Conservation (phyloP, 768 basidiomycete species). For the Podaxis carcinomalis region DNA sequence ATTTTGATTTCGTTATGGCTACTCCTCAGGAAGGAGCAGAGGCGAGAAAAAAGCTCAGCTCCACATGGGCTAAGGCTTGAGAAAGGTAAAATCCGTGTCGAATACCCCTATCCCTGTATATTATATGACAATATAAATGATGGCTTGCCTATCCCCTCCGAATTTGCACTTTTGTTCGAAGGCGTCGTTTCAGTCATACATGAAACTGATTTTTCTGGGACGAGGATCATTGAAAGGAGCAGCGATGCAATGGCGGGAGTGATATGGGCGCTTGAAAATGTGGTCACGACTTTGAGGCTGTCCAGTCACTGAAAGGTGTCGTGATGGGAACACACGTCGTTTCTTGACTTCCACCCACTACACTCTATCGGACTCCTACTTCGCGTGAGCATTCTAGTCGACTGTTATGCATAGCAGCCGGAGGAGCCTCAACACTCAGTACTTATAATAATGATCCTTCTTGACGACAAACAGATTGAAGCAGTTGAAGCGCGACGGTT, state of each 20-base stretch:
- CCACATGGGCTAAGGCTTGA: neutral
- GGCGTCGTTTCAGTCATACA: too few species aligned
- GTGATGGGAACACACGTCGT: slow-evolving; percentile 5
- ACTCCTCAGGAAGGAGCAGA: slow-evolving; percentile 33
- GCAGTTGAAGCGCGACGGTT: slow-evolving; percentile 20
- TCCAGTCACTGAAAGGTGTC: neutral
- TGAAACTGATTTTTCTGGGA: neutral
- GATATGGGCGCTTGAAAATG: neutral
- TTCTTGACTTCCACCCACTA: neutral
- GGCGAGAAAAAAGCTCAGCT: slow-evolving; percentile 23
- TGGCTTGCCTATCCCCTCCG: too few species aligned
- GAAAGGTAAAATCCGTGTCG: neutral
- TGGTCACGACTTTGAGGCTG: neutral
- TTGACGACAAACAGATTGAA: slow-evolving; percentile 25
- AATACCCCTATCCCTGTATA: neutral
- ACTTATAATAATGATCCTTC: slow-evolving; percentile 18
- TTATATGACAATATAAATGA: neutral
- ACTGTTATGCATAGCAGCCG: slow-evolving; percentile 6
- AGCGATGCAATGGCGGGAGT: neutral
- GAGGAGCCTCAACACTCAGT: neutral
- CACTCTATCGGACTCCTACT: neutral
- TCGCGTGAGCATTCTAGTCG: neutral
- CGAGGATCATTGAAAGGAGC: neutral
- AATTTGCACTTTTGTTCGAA: too few species aligned
- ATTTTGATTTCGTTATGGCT: slow-evolving; percentile 38